Base-by-base conservation (phyloP, 2,329 filamentous ascomycete species). In the Alternaria sp. region DNA sequence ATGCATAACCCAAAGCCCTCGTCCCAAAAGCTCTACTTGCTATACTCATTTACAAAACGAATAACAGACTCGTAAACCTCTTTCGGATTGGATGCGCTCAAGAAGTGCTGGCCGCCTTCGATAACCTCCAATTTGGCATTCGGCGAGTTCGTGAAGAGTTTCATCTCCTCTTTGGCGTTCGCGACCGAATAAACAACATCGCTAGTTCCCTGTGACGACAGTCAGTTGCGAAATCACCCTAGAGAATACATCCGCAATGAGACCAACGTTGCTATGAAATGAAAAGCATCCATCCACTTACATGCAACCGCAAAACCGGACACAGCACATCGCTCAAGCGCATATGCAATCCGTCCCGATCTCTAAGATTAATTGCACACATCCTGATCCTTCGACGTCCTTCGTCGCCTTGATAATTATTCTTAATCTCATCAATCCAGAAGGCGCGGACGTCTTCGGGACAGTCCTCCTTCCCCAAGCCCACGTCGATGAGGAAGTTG, bases 261-360 rank as follows among this genome's bases (percentile, higher is more conserved):
- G 36, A 40, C 15, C 36, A 46, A 23, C 44, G 19, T 46, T 46
- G 12, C 2, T 1, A 19, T 40, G 36, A 40, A 40, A 40, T 11
- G 36, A 40, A 45, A 45, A 28, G 32, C 17, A 8, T 6, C 30
- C 21, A 12, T 23, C 13, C 49, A 69, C 76, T 71, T 52, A 78
- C 81, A 71, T 84, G 82, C 61, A 86, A 61, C 85, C 85, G 86
- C 51, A 83, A 67, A 3, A 87, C 84, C 0, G 85, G 85, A 73
- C 84, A 86, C 47, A 68, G 72, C 5, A 87, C 76, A 73, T 87
- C 84, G 4, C 73, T 77, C 28, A 86, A 61, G 8, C 85, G 68
- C 5, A 77, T 67, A 61, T 83, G 79, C 67, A 87, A 65, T 1
- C 83, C 82, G 72, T 86, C 85, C 3, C 85, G 74, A 57, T 85